Evolutionary conservation across 1,139 yeast species (phyloP).

Genomic region (Insectozyma bohioensis): DNA sequence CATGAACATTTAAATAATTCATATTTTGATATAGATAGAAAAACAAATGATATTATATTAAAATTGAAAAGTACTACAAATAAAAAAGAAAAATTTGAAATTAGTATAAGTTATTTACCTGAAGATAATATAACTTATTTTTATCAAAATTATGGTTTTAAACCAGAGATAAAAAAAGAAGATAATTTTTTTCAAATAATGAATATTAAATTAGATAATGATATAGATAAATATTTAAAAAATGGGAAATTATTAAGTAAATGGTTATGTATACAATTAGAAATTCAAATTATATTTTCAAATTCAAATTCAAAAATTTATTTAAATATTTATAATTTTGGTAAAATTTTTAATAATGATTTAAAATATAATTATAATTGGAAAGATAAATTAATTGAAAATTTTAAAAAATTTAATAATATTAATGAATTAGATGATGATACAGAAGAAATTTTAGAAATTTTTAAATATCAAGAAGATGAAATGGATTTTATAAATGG

Average conservation of each 20-base stretch:
- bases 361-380: slow-evolving; percentile 17
- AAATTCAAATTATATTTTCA: slow-evolving; percentile 24
- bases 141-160: slow-evolving; percentile 58
- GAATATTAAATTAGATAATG: slow-evolving; percentile 13
- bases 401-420: slow-evolving; percentile 12
- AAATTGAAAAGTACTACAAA: slow-evolving; percentile 23
- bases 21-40: slow-evolving; percentile 59
- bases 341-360: slow-evolving; percentile 17
- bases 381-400: slow-evolving; percentile 14
- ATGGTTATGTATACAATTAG: slow-evolving; percentile 28
- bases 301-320: slow-evolving; percentile 17
- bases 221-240: slow-evolving; percentile 7
- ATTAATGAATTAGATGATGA: slow-evolving; percentile 12
- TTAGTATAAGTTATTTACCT: slow-evolving; percentile 50
- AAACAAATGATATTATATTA: slow-evolving; percentile 43
- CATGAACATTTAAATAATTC: slow-evolving; percentile 52
- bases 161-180: slow-evolving; percentile 16
- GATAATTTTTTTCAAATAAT: slow-evolving; percentile 15
- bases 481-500: slow-evolving; percentile 27
- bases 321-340: slow-evolving; percentile 19
- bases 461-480: slow-evolving; percentile 25
- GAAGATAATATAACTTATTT: slow-evolving; percentile 47
- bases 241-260: slow-evolving; percentile 17
- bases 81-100: slow-evolving; percentile 19
- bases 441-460: slow-evolving; percentile 14